Evolutionary conservation across 805 yeast species (phyloP), one percentile per base, ranked within the genome.

Genomic region (Yamadazyma insecticola): DNA sequence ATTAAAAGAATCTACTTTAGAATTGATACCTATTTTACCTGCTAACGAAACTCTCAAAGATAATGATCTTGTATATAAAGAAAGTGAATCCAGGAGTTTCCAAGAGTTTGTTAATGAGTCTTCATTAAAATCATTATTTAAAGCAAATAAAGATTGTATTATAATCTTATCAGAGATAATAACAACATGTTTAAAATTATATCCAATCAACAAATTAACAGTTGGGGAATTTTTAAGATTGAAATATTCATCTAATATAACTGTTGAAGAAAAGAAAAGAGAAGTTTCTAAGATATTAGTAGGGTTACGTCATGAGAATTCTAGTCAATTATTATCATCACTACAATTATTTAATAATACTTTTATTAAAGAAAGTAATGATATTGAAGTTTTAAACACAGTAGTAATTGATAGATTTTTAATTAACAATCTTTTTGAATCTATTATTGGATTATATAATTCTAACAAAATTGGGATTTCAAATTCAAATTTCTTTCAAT

Each of bases 161-260:
- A 30, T 36, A 1, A 28, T 35, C 3, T 39, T 60, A 17, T 43
- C 46, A 5, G 39, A 49, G 13, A 43, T 44, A 12, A 37, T 60
- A 4, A 42, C 47, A 5, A 52, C 57, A 1, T 63, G 68, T 39
- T 53, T 53, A 23, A 47, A 45, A 24, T 45, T 65, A 14, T 61
- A 51, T 30, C 57, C 67, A 1, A 49, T 57, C 23, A 60, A 55
- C 22, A 57, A 55, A 21, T 45, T 60, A n/a, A 53, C 65, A 1
- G 44, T 64, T n/a, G 31, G 30, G 4, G 48, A 51, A 17, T 64
- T 43, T 33, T 41, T 64, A 25, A 27, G 39, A 10, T 44, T 55
- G 24, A 56, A 54, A 33, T 45, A 48, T 7, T 39, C 48, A 5
- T 8, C 29, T 1, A 22, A 31, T 2, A 10, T 30, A 1, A 40